Percentiles rank a stretch among this genome's conserved stretches.
Conservation (phyloP, 345 rosid genomes). For the Eucalyptus cloeziana region DNA sequence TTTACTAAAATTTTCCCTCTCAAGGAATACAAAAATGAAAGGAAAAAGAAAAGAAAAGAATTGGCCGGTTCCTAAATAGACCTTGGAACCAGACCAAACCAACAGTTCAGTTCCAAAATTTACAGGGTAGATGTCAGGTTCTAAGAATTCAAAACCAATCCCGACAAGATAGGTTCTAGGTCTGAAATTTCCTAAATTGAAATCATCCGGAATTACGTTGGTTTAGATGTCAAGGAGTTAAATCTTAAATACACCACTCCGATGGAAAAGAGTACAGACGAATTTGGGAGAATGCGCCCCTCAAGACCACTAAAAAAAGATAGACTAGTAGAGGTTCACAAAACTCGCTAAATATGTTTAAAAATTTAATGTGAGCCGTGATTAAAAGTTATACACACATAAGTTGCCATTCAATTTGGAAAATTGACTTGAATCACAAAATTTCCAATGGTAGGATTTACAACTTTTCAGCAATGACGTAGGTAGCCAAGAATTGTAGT, state of each 20-base stretch:
- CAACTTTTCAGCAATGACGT: not conserved
- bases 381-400: not conserved
- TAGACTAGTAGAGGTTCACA: not conserved
- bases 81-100: accelerated
- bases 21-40: too few species aligned
- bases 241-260: not conserved
- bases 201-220: accelerated
- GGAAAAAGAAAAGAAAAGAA: too few species aligned
- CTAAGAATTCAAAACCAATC: not conserved
- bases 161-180: accelerated
- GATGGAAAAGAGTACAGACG: accelerated
- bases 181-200: not conserved
- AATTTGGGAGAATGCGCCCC: not conserved
- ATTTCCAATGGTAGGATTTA: not conserved
- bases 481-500: not conserved
- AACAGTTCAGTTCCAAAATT: accelerated
- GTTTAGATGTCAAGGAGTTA: not conserved
- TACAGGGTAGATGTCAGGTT: accelerated
- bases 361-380: not conserved
- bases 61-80: accelerated
- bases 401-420: not conserved
- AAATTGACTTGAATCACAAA: not conserved
- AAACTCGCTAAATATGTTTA: not conserved
- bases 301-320: not conserved
- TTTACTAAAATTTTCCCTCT: too few species aligned